Conservation (phyloP, 2,329 filamentous ascomycete species). For the Exophiala sideris region DNA sequence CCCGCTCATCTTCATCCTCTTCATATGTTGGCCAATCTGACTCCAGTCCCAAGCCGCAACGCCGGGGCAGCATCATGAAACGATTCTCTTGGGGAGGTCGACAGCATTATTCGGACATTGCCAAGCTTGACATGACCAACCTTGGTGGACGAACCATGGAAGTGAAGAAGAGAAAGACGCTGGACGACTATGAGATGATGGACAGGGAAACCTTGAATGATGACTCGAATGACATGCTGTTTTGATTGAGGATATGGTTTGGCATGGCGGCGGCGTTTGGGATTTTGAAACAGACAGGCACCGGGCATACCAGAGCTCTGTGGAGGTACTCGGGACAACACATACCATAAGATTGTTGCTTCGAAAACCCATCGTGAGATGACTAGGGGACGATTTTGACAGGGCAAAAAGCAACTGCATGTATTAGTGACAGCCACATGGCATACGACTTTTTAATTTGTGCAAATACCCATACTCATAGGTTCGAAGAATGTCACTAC, state of each 20-base stretch:
- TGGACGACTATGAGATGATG: slow-evolving; percentile 24
- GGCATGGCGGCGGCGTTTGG: slow-evolving; percentile 5
- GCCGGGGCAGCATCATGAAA: slow-evolving; percentile 19
- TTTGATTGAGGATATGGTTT: slow-evolving; percentile 2
- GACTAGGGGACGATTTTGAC: too few species aligned
- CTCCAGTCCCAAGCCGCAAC: slow-evolving; percentile 15
- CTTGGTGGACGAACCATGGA: slow-evolving; percentile 19
- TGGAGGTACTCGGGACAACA: too few species aligned
- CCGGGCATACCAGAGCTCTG: too few species aligned
- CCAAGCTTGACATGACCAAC: slow-evolving; percentile 8
- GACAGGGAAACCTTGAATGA: slow-evolving; percentile 13
- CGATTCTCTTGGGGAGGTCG: slow-evolving; percentile 22
- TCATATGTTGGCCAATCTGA: slow-evolving; percentile 7
- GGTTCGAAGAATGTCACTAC: too few species aligned
- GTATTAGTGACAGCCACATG: too few species aligned
- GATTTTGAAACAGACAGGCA: background rate
- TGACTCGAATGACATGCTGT: slow-evolving; percentile 22
- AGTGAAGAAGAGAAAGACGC: slow-evolving; percentile 24
- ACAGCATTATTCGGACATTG: slow-evolving; percentile 2
- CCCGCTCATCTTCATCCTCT: slow-evolving; percentile 15
- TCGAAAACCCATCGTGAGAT: too few species aligned
- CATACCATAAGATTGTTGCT: too few species aligned
- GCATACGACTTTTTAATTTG: too few species aligned
- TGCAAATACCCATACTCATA: too few species aligned
- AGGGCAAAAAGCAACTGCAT: too few species aligned